These are phyloP conservation scores for Nepenthes gracilis DNA, from an alignment of 148 eudicot genomes.

Conservation along the genomic window DNA sequence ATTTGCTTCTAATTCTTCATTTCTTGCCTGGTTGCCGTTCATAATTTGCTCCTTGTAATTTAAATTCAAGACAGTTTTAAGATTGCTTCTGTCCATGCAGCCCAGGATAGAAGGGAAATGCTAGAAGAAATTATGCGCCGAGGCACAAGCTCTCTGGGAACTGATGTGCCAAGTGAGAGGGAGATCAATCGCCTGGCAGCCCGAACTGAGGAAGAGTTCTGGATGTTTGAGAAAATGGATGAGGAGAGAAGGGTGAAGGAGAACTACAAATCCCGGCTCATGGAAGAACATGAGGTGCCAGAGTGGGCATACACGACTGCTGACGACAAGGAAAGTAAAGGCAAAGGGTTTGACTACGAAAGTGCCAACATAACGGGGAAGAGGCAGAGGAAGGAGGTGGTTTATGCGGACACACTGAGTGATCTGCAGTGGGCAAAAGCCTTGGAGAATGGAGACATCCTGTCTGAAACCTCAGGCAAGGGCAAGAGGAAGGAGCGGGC, in stretches of 20 bases:
- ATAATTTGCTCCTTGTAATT: too few relatives aligned
- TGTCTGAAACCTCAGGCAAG: slow-evolving; percentile 17
- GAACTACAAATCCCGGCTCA: slow-evolving; percentile 76
- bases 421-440: slow-evolving; percentile 72
- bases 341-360: slow-evolving; percentile 69
- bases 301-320: slow-evolving; percentile 79
- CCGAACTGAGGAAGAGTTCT: slow-evolving; percentile 87
- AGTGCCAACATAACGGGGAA: slow-evolving; percentile 61
- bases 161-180: slow-evolving; percentile 91
- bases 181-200: slow-evolving; percentile 96
- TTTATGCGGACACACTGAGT: slow-evolving; percentile 65
- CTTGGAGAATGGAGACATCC: slow-evolving; percentile 59
- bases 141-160: slow-evolving; percentile 87
- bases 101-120: slow-evolving; percentile 91
- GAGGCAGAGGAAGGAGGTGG: slow-evolving; percentile 78
- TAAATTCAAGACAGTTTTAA: too few relatives aligned
- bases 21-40: too few relatives aligned
- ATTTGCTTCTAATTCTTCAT: too few relatives aligned
- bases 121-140: slow-evolving; percentile 94
- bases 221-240: slow-evolving; percentile 96
- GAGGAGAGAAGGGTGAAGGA: slow-evolving; percentile 81
- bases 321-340: slow-evolving; percentile 35
- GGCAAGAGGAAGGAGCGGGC: slow-evolving; percentile 35
- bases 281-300: slow-evolving; percentile 89
- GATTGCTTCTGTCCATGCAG: slow-evolving; percentile 39